Conservation (phyloP, 305 asterid species). For the Petunia hybrid region DNA sequence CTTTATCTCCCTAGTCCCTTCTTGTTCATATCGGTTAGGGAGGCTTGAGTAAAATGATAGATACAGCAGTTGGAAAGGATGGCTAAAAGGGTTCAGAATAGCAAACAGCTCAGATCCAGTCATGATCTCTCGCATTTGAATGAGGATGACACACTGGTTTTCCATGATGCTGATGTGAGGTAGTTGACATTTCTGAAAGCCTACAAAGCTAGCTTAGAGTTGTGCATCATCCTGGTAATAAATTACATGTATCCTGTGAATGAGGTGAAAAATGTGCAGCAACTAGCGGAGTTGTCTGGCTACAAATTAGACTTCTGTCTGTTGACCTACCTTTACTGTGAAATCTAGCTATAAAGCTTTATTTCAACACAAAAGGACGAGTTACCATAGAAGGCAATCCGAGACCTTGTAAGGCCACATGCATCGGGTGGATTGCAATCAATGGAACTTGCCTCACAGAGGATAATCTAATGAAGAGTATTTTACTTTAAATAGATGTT, state of each 20-base stretch:
- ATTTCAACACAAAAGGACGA: background rate
- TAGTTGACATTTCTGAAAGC: background rate
- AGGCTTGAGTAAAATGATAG: background rate
- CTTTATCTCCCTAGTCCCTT: background rate
- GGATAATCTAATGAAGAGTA: background rate
- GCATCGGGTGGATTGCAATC: conserved; percentile 4
- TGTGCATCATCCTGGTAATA: background rate
- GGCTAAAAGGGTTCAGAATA: background rate
- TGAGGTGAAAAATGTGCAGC: background rate
- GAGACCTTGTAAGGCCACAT: background rate
- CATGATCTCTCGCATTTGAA: background rate
- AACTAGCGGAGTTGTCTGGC: background rate
- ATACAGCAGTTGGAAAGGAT: background rate
- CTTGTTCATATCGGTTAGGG: background rate
- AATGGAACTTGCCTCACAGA: conserved; percentile 3
- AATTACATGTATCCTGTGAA: background rate
- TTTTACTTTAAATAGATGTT: background rate
- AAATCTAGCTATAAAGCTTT: conserved; percentile 23
- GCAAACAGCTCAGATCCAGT: background rate
- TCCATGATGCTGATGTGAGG: background rate
- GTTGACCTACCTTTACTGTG: background rate
- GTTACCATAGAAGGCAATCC: background rate
- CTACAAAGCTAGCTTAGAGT: background rate
- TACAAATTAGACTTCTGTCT: background rate
- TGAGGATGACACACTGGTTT: background rate